Base-by-base conservation (phyloP, 2,329 filamentous ascomycete species). In the Bimuria novae-zelandiae region DNA sequence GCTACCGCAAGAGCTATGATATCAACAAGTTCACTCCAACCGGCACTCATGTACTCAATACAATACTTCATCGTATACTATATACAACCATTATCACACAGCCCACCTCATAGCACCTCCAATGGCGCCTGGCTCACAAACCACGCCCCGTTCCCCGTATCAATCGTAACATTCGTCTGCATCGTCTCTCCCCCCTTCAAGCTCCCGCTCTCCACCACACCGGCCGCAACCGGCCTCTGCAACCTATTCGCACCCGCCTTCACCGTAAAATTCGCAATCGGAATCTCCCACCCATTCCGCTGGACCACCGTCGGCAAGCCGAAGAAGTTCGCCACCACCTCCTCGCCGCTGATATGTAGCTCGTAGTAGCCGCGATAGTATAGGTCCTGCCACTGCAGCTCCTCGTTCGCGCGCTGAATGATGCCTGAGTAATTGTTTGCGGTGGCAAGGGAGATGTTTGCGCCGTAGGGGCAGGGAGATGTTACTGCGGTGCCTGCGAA, bases 361-460 rank as follows among this genome's bases (percentile, higher is more conserved):
- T 88, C 82, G 60, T 85, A 90, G 74, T 91, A 91, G 1, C 88
- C 89, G 16, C 88, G 80, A 70, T 90, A 91, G 69, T 88, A 90
- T 7, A 85, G 70, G 52, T 90, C 88, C 61, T 87, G 84, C 88
- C 87, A 91, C 64, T 89, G 85, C 41, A 91, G 76, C 69, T 88
- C 85, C 0, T 77, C 73, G 69, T 89, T 90, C 19, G 78, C 72
- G 37, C 66, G 66, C 23, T 73, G 55, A 14, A 72, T 57, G 52
- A 61, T 63, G 21, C 51, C 52, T 12, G 71, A 69, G 53, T 65
- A 63, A 44, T 76, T 75, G 56, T 85, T 80, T 1, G 83, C 83
- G 1, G 70, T 68, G 0, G 73, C 73, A 41, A 85, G 77, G 3
- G 80, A 79, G 51, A 85, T 84, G 66, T 83, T 84, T 45, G 81